These are phyloP conservation scores for Bipolaris oryzae DNA, from an alignment of 2,329 filamentous ascomycete species.

Conservation along the genomic window DNA sequence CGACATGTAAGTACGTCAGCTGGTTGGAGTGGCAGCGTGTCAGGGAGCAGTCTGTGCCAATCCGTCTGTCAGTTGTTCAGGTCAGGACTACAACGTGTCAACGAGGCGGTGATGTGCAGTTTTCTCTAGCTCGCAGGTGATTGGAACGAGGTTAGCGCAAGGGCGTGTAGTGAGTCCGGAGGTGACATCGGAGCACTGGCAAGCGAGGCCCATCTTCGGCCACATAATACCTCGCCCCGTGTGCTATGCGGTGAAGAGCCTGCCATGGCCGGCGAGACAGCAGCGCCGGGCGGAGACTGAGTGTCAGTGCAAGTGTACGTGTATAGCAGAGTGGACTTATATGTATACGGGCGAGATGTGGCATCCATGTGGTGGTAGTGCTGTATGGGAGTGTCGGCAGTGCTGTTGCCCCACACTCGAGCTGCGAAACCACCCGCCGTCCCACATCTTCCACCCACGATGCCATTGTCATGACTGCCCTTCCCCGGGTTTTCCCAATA, in stretches of 20 bases:
- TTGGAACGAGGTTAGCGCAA: constrained; percentile 26
- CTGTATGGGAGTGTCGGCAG: background rate
- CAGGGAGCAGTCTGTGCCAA: background rate
- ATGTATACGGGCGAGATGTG: background rate
- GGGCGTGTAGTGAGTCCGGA: constrained; percentile 11
- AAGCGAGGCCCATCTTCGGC: constrained; percentile 20
- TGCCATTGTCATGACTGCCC: background rate
- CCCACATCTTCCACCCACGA: constrained; percentile 5
- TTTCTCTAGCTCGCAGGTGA: constrained; percentile 26
- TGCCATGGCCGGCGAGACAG: background rate
- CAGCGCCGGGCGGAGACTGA: too few species aligned
- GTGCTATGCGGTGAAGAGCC: too few species aligned
- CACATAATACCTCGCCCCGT: background rate
- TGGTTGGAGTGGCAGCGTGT: background rate
- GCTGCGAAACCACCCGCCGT: background rate
- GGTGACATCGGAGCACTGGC: constrained; percentile 26
- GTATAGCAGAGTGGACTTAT: too few species aligned
- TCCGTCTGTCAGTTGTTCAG: background rate
- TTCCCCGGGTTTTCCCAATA: constrained; percentile 8
- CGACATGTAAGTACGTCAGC: constrained; percentile 60
- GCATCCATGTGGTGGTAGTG: constrained; percentile 7
- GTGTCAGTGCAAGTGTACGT: too few species aligned
- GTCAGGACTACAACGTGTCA: background rate
- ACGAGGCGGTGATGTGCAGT: constrained; percentile 23
- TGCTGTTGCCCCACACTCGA: constrained; percentile 11